A percentile compares a stretch with the other conserved stretches of the same genome.
Conservation (phyloP, 1,139 yeast species). For the Pichia sp. region DNA sequence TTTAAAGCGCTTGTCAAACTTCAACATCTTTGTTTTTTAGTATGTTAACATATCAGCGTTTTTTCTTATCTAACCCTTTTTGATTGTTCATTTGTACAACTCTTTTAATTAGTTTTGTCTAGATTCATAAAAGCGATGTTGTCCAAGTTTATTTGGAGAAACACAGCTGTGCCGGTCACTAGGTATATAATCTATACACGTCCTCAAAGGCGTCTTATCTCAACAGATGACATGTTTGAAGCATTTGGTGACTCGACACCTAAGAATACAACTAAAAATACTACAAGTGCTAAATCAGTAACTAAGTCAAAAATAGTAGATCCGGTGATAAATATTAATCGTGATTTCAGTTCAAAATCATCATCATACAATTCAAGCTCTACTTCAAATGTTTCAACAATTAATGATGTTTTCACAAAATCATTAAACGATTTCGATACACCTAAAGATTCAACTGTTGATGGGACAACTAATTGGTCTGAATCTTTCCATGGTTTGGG, state of each 20-base stretch:
- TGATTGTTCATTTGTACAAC: neutral
- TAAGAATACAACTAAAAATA: neutral
- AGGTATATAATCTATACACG: neutral
- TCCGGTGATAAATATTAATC: slow-evolving; percentile 24
- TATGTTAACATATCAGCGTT: too few species aligned
- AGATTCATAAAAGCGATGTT: neutral
- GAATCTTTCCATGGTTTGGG: slow-evolving; percentile 82
- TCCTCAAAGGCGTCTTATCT: slow-evolving; percentile 9
- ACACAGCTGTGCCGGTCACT: neutral
- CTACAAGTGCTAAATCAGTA: neutral
- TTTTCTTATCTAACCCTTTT: neutral
- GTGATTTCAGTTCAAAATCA: slow-evolving; percentile 5
- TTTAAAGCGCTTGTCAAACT: neutral
- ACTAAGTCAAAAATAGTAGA: slow-evolving; percentile 9
- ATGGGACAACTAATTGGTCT: slow-evolving; percentile 50
- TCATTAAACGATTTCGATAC: slow-evolving; percentile 22
- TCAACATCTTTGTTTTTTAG: neutral
- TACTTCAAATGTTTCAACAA: slow-evolving; percentile 6
- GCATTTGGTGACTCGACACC: slow-evolving; percentile 8
- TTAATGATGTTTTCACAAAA: slow-evolving; percentile 15
- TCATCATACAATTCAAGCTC: neutral
- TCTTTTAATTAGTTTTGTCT: neutral
- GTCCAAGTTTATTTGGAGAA: neutral
- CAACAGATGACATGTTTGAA: slow-evolving; percentile 18
- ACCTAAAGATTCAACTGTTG: neutral